Evolutionary conservation across 1,139 yeast genomes (phyloP).

Genomic region (Diutina pseudorugosa): DNA sequence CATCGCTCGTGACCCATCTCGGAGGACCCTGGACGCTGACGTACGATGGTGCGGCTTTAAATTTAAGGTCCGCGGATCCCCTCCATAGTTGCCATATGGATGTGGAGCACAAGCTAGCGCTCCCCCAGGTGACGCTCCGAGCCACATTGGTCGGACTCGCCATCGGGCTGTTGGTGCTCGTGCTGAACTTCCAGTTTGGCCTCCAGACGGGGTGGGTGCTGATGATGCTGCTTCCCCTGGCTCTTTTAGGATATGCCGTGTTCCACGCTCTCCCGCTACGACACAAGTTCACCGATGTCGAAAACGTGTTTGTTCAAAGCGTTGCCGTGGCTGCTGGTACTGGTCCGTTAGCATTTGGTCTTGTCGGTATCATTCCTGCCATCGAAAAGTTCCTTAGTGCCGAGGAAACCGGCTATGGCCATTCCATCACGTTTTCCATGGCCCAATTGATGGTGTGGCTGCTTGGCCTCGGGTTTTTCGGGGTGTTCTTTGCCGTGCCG

Average conservation of each 20-base stretch:
- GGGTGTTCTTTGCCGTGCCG: slow-evolving; percentile 90
- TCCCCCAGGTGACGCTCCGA: slow-evolving; percentile 58
- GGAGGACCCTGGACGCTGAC: not conserved
- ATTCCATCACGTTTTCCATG: slow-evolving; percentile 24
- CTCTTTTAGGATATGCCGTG: slow-evolving; percentile 72
- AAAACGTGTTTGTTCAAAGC: slow-evolving; percentile 84
- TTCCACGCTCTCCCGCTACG: slow-evolving; percentile 46
- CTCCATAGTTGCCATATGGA: not conserved
- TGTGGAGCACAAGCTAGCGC: slow-evolving; percentile 17
- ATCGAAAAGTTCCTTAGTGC: slow-evolving; percentile 74
- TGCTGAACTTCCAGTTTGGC: slow-evolving; percentile 92
- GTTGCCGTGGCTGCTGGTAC: slow-evolving; percentile 96
- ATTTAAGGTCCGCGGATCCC: no score
- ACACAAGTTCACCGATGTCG: slow-evolving; percentile 67
- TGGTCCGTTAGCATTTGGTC: slow-evolving; percentile 90
- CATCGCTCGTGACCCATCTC: not conserved
- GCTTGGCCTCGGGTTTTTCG: slow-evolving; percentile 77
- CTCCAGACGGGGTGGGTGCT: slow-evolving; percentile 98
- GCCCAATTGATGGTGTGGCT: slow-evolving; percentile 68
- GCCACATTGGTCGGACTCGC: slow-evolving; percentile 61
- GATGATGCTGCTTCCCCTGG: slow-evolving; percentile 98
- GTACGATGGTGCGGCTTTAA: not conserved
- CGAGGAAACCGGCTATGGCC: slow-evolving; percentile 61
- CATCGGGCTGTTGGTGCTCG: slow-evolving; percentile 71
- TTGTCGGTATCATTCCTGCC: slow-evolving; percentile 95